Base-by-base conservation (phyloP, 1,284 basidiomycete species). In the Microbotryomycetes sp. region DNA sequence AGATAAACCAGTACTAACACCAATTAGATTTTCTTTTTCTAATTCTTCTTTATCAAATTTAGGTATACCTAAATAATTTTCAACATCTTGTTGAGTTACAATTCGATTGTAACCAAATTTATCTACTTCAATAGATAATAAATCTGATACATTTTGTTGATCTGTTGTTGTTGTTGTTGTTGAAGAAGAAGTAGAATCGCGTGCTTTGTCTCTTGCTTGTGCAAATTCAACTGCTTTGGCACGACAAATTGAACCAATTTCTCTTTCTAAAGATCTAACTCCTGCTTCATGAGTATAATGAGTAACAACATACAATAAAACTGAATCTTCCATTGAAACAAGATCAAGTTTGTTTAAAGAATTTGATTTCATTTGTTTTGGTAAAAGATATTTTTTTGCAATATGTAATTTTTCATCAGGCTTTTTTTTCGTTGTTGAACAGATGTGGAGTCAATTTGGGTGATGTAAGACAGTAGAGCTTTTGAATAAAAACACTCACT, bases 161-260 rank as follows among this genome's bases (percentile, higher is more conserved):
- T n/a, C n/a, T n/a, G n/a, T n/a, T n/a, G n/a, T n/a, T n/a, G n/a
- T n/a, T n/a, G n/a, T n/a, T n/a, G n/a, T n/a, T n/a, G n/a, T n/a
- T n/a, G n/a, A n/a, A 15, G 49, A 9, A 50, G 49, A 50, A 22
- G 49, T 42, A 42, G 31, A 29, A 19, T 3, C 25, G 3, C 56
- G 56, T 1, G 66, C 64, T 7, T 74, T 77, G 69, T 90, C 88
- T 25, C 83, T 75, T 66, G 80, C 80, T 71, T 88, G 86, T 0
- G 90, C 85, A 83, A 86, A 94, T 71, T 96, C 86, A 19, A 93
- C 90, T 0, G 89, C 90, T 72, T 93, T 93, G 66, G 83, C 86
- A 23, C 93, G 79, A 32, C 89, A 88, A 22, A 97, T 83, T 22
- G 86, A 83, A 9, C 89, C 91, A 51, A 97, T 86, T 14, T 89